Evolutionary conservation across 768 basidiomycete species (phyloP).

Genomic region (Mrakia frigida): DNA sequence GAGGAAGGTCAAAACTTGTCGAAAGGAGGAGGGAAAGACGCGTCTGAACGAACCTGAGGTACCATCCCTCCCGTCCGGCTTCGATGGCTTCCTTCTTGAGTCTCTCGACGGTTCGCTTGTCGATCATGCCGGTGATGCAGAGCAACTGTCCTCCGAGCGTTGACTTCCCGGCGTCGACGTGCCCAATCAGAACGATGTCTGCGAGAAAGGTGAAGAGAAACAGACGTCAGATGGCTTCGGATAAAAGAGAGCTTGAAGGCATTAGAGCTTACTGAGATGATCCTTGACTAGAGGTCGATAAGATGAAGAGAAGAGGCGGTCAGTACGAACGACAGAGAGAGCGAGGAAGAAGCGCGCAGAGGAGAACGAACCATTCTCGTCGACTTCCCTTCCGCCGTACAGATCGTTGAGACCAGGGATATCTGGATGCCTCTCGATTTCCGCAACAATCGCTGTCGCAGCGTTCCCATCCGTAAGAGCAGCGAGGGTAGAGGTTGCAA

Average conservation of each 20-base stretch:
- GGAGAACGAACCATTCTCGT: constrained; percentile 38
- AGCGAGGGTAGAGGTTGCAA: constrained; percentile 4
- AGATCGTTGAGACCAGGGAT: constrained; percentile 77
- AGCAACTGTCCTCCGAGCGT: constrained; percentile 96
- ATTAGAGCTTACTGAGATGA: constrained; percentile 55
- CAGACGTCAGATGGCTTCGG: background rate
- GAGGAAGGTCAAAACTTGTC: no score
- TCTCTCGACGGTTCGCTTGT: constrained; percentile 99
- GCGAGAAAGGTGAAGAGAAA: background rate
- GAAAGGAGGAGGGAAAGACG: no score
- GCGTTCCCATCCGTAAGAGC: constrained; percentile 58
- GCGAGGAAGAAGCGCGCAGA: background rate
- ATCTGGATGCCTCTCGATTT: constrained; percentile 76
- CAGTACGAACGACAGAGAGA: background rate
- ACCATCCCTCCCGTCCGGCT: constrained; percentile 94
- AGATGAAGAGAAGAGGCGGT: constrained; percentile 23
- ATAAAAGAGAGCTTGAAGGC: background rate
- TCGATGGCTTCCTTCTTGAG: constrained; percentile 96
- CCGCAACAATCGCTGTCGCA: constrained; percentile 67
- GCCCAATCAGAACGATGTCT: constrained; percentile 93
- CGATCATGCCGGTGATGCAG: constrained; percentile 81
- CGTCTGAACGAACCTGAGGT: constrained; percentile 59
- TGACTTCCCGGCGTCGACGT: constrained; percentile 98
- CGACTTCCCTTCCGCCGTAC: constrained; percentile 54
- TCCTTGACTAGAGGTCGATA: constrained; percentile 77